Base-by-base conservation (phyloP, 2,329 filamentous ascomycete species). In the Monosporascus sp. region DNA sequence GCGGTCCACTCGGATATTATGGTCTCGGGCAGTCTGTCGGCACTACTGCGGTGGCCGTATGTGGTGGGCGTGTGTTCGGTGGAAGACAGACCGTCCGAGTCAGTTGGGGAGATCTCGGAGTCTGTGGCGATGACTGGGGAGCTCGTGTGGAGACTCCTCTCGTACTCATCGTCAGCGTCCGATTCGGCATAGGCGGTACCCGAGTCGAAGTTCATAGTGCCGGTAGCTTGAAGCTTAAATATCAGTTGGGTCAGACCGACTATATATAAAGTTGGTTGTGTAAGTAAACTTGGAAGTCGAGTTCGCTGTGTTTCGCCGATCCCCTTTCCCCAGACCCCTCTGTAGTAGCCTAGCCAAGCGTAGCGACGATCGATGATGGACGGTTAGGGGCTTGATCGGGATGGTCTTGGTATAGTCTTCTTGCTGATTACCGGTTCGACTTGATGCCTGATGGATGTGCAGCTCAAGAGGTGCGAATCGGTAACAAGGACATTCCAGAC, bases 161-260 rank as follows among this genome's bases (percentile, higher is more conserved):
- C 88, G 69, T 90, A 90, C 75, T 92, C 89, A 72, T 92, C 89
- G 72, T 90, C 88, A 63, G 87, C 87, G 67, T 90, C 88, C 60
- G 84, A 90, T 72, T 90, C 88, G 69, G 88, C 84, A 70, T 90
- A 91, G 56, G 84, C 82, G 60, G 83, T 85, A 65, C 83, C 83
- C 58, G 78, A 77, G 64, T 82, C 81, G 72, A 85, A 85, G 68
- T 79, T 81, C 81, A 83, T 82, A 52, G 64, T 66, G 60, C 55
- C 17, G 38, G 17, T 41, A 20, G 17, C 6, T 41, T 18, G 38
- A 11, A 20, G 17, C 18, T 7, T 3, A 41, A 8, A 41, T 41
- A 5, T 5, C 17, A 5, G 9, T 18, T 1, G 17, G 17, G 38
- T 3, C 38, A 14, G 18, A n/a, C 9, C 17, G 38, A 5, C 18